phyloP scores from a whole-genome alignment of 768 basidiomycete species.

The Boletus rex-veris region DNA sequence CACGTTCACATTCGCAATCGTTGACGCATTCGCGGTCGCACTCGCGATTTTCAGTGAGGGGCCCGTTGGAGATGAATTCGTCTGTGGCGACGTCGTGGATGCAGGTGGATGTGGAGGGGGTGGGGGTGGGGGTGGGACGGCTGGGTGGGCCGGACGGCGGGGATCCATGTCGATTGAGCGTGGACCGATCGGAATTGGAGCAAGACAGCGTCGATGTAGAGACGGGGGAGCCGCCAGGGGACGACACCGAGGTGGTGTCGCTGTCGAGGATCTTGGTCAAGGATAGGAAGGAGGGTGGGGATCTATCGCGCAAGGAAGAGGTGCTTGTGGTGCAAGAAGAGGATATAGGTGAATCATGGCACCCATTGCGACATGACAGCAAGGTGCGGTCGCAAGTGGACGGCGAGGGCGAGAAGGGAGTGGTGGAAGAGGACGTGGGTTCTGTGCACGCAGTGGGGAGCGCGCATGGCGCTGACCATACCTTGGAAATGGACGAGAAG shows the following conservation, averaged over 20 bases:
- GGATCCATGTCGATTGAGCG: not conserved
- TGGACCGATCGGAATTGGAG: not conserved
- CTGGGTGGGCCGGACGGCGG: slow-evolving; percentile 1
- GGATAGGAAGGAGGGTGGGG: slow-evolving; percentile 4
- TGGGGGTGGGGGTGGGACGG: slow-evolving; percentile 1
- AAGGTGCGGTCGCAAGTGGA: slow-evolving; percentile 7
- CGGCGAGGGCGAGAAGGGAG: slow-evolving; percentile 1
- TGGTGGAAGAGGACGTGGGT: slow-evolving; percentile 12
- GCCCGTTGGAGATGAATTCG: slow-evolving; percentile 16
- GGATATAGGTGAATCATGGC: slow-evolving; percentile 26
- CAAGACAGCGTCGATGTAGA: not conserved
- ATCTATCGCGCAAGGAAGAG: slow-evolving; percentile 19
- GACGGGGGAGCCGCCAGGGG: not conserved
- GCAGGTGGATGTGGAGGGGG: slow-evolving; percentile 11
- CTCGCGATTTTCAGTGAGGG: slow-evolving; percentile 19
- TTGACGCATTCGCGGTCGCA: slow-evolving; percentile 4
- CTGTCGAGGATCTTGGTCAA: slow-evolving; percentile 30
- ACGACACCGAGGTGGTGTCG: slow-evolving; percentile 21
- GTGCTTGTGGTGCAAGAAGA: slow-evolving; percentile 22
- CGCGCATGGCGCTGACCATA: slow-evolving; percentile 3
- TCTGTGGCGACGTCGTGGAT: slow-evolving; percentile 31
- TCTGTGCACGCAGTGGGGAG: slow-evolving; percentile 13
- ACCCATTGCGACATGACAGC: slow-evolving; percentile 18
- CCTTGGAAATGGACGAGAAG: slow-evolving; percentile 25
- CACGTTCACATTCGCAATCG: slow-evolving; percentile 5